These are phyloP conservation scores for Geotrichum ghanense DNA, from an alignment of 805 yeast genomes.

Conservation along the genomic window DNA sequence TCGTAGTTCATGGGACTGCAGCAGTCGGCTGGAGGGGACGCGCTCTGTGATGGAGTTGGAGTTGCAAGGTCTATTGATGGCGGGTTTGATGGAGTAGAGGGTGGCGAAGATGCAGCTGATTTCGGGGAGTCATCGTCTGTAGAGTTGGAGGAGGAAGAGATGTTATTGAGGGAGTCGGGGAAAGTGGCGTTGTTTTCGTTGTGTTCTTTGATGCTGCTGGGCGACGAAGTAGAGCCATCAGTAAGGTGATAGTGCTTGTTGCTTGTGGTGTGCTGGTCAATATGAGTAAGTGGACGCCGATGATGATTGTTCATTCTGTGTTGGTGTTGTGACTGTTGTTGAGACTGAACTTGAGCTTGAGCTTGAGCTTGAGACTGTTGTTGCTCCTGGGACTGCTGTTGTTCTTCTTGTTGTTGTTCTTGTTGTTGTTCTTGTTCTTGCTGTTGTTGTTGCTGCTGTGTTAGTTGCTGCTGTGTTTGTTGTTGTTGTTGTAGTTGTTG, in stretches of 20 bases:
- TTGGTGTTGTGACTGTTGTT: neutral
- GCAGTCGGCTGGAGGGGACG: slow-evolving; percentile 6
- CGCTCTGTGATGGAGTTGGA: slow-evolving; percentile 9
- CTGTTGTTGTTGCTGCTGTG: neutral
- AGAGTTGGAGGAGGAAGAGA: neutral
- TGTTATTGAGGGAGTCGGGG: neutral
- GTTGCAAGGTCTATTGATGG: slow-evolving; percentile 7
- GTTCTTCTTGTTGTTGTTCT: neutral
- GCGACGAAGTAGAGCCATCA: too few species aligned
- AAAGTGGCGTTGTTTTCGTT: too few species aligned
- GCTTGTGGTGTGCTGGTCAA: too few species aligned
- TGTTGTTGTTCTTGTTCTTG: neutral
- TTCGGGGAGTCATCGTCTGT: neutral
- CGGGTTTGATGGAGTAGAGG: neutral
- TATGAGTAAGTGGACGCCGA: too few species aligned
- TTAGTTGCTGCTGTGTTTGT: neutral
- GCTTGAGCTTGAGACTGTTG: neutral
- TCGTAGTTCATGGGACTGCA: neutral
- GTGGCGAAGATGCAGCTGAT: slow-evolving; percentile 1
- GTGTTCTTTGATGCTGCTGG: too few species aligned
- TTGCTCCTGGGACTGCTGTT: neutral
- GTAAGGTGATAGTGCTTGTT: too few species aligned
- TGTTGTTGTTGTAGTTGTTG: neutral
- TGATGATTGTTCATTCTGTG: too few species aligned
- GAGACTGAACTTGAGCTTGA: neutral